Base-by-base conservation (phyloP, 2,329 filamentous ascomycete genomes). In the Colletotrichum liaoningense region DNA sequence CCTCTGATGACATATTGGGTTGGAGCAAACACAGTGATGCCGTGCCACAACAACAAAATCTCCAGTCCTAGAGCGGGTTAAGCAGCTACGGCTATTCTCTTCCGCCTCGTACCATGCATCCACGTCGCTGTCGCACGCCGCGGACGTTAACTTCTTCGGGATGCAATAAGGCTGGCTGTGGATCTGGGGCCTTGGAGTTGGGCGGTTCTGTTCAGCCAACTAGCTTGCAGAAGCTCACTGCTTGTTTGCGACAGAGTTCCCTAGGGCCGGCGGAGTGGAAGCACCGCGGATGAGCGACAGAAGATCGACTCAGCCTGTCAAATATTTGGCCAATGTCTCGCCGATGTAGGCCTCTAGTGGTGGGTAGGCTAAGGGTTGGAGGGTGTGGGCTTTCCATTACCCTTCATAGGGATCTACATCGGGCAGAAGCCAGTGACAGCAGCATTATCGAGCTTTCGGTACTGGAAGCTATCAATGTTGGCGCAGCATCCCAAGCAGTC, bases 91-190 rank as follows among this genome's bases (percentile, higher is more conserved):
- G 56, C 16, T 54, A 5, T 33, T 33, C 22, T 60, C 22, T 22
- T 9, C 30, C 35, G 28, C 30, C 28, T 38, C 55, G 8, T 22
- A 26, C 42, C 42, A 49, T 49, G 49, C 22, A 26, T 35, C 14
- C 54, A 65, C 52, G 60, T 65, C 60, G 28, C 38, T 19, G 35
- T 68, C 57, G 28, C 56, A 60, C 26, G 49, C 11, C 35, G 57
- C 57, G 38, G 64, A 63, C 59, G n/a, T 63, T 49, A 58, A 63
- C 19, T 55, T 24, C 35, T 30, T 24, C 33, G 57, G 64, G 26
- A 57, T 52, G 57, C 24, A 22, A 63, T 68, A 68, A 52, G 69
- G 64, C 69, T 68, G 57, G 65, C 24, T 57, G 69, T 71, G 46
- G 56, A 57, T 63, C 55, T 42, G 26, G 52, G 54, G 33, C 30